A percentile compares a stretch with the other conserved stretches of the same genome.
Conservation (phyloP, 768 basidiomycete species). For the Candolleomyces aberdarensis region DNA sequence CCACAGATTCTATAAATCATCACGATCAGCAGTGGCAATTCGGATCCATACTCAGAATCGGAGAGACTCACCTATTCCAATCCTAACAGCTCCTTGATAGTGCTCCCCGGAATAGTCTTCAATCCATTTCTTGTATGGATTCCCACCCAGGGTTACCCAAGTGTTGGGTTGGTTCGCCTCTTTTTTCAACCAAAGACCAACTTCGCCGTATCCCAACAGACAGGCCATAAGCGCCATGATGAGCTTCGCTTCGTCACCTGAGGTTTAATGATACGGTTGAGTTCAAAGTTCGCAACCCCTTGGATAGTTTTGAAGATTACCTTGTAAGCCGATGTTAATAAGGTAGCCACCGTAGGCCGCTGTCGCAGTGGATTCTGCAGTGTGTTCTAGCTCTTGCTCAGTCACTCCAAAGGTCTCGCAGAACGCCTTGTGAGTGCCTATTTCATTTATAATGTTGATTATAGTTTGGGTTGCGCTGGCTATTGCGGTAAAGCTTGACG, state of each 20-base stretch:
- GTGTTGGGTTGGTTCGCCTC: constrained; percentile 43
- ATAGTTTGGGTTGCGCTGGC: constrained; percentile 61
- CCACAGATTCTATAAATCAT: constrained; percentile 60
- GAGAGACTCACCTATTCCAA: constrained; percentile 64
- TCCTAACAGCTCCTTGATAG: constrained; percentile 70
- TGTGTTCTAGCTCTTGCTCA: constrained; percentile 53
- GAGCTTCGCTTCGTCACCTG: constrained; percentile 69
- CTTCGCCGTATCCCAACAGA: constrained; percentile 89
- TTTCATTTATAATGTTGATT: constrained; percentile 63
- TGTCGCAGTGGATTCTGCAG: constrained; percentile 66
- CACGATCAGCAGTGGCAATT: not conserved
- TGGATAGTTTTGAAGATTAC: constrained; percentile 24
- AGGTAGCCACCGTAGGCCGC: constrained; percentile 88
- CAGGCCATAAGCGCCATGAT: constrained; percentile 85
- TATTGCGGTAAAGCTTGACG: constrained; percentile 60
- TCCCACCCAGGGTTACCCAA: constrained; percentile 61
- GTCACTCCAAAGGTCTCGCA: constrained; percentile 71
- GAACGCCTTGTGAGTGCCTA: constrained; percentile 65
- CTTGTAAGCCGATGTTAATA: constrained; percentile 72
- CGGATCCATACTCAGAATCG: too few relatives aligned
- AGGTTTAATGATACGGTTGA: not conserved
- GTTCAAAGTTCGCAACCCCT: not conserved
- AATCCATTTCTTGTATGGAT: constrained; percentile 76
- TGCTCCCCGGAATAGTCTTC: constrained; percentile 72
- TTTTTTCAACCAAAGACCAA: constrained; percentile 78